Conservation (phyloP, 352 stramenopile species). For the Pythium guiyangense region DNA sequence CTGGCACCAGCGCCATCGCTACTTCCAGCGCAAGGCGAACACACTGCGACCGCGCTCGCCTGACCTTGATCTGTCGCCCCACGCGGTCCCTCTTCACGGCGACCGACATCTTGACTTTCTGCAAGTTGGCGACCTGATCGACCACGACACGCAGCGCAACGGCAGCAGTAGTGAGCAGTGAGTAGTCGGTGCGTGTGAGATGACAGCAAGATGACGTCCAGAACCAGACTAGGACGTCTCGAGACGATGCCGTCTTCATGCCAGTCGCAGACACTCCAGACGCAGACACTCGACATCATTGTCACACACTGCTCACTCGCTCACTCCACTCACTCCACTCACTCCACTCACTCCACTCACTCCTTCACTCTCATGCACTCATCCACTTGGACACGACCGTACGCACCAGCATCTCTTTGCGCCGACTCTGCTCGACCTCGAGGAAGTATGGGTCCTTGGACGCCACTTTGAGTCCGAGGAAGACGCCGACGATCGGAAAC, state of each 20-base stretch:
- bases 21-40: too few relatives aligned
- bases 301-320: too few relatives aligned
- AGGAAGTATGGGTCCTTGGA: constrained; percentile 59
- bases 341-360: not conserved
- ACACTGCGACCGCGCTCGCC: not conserved
- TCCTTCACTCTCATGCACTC: not conserved
- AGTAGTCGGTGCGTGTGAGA: not conserved
- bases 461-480: constrained; percentile 44
- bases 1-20: not conserved
- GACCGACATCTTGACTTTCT: constrained; percentile 14
- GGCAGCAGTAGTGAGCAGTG: too few relatives aligned
- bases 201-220: too few relatives aligned
- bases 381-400: not conserved
- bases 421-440: constrained; percentile 39
- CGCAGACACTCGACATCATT: too few relatives aligned
- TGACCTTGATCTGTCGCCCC: constrained; percentile 12
- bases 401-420: constrained; percentile 21
- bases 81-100: constrained; percentile 12
- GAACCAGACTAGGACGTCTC: too few relatives aligned
- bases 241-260: too few relatives aligned
- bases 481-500: constrained; percentile 48
- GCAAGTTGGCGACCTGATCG: constrained; percentile 5
- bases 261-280: too few relatives aligned
- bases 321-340: too few relatives aligned
- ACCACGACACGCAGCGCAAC: not conserved